Evolutionary conservation across 2,329 filamentous ascomycete genomes (phyloP), one percentile per base, ranked within the genome.

Genomic region (Amesomyces nigricolor): DNA sequence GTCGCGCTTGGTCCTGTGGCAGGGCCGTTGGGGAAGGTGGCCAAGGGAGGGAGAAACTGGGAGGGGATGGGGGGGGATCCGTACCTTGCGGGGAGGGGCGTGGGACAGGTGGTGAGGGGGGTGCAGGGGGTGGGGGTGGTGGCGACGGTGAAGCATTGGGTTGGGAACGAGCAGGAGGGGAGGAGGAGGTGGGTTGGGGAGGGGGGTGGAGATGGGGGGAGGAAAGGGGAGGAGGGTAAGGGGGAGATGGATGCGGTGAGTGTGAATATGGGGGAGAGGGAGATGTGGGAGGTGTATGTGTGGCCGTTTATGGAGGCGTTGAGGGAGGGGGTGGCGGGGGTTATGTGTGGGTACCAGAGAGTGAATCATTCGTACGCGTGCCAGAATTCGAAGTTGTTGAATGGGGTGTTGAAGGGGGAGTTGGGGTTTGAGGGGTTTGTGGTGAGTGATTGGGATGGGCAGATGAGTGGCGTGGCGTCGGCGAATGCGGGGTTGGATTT

Each of bases 301-400:
- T 87, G 82, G 78, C 83, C 85, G 0, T 88, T 87, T 57, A 77
- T 81, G 58, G 80, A 87, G 55, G 78, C 80, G 0, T 68, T 87
- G 3, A 72, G 68, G 10, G 81, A 82, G 4, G 82, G 82, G 0
- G 77, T 76, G 0, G 78, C 74, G 0, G 79, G 77, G 0, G 69
- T 86, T 39, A 87, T 87, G 84, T 87, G 83, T 71, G 81, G 81
- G 0, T 89, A 88, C 71, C 83, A 88, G 64, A 81, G 86, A 54
- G 73, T 87, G 62, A 90, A 91, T 69, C 82, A 81, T 66, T 86
- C 81, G 1, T 89, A 89, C 64, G 83, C 73, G n/a, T 91, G 87
- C 67, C 82, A 89, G 65, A 90, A 89, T 68, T 81, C 81, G 48
- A 83, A 84, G 64, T 70, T 86, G 9, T 74, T 88, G 62, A 90